Evolutionary conservation across 306 rosid species (phyloP), one percentile per base, ranked within the genome.

Genomic region (Cotoneaster glaucophyllus): DNA sequence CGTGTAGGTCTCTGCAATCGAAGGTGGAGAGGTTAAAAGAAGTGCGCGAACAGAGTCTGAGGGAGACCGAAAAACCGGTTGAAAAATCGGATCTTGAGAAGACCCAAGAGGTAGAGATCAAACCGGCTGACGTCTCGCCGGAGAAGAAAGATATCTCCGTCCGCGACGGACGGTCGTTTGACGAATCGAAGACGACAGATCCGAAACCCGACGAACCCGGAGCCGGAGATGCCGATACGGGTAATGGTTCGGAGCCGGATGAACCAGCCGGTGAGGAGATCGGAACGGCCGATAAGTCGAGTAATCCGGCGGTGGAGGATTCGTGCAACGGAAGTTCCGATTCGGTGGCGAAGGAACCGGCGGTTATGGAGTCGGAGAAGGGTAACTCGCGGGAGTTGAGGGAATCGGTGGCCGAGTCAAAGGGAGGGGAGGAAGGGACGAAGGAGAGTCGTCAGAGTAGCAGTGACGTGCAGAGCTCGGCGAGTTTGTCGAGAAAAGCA

Each of bases 321-420:
- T 81, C 81, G 48, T 76, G 69, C 54, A 67, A 75, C n/a, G 81
- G 78, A 9, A 81, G 84, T 65, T 76, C 74, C 11, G 80, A 81
- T 37, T 53, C 84, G 21, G 71, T 76, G 44, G 70, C 25, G 77
- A 81, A 70, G 69, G 84, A 50, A 32, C 18, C 65, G 28, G 78
- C 58, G 70, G 80, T 34, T 15, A 21, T 37, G 18, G 78, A 56
- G 68, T 29, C 50, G 65, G 73, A 64, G 77, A 71, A 62, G 76
- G 66, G 17, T 32, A 22, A 70, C 67, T 74, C 79, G 28, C 76
- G 50, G 50, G 79, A 74, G 76, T 66, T 69, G 70, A 28, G 64
- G 50, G 81, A 71, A 63, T 73, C 83, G 70, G 74, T 43, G 45
- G 78, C 79, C 13, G 83, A 78, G 59, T 71, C 82, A 14, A 71